Evolutionary conservation across 2,329 filamentous ascomycete genomes (phyloP), one percentile per base, ranked within the genome.

Genomic region (Talaromyces sp.): DNA sequence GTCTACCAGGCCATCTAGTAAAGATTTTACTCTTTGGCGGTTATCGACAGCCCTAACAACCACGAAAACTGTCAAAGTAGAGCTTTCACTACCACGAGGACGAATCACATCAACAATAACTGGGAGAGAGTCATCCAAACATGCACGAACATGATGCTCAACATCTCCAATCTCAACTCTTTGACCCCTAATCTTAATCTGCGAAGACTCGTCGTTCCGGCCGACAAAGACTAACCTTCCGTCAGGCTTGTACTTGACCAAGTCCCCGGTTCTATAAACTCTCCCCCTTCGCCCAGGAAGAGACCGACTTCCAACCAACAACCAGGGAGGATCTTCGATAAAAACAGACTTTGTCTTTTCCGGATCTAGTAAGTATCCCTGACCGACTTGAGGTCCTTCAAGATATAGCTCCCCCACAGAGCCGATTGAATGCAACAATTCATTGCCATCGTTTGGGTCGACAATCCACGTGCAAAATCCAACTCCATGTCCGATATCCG

Each of bases 381-480:
- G 92, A 1, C 92, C 92, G 2, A 96, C 92, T 1, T 96, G 83
- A 70, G 88, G 62, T 89, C 92, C 92, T 1, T 90, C 91, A 2
- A 96, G 86, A 69, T 92, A 96, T 0, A 96, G 85, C 78, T 96
- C 92, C 3, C 93, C 93, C 3, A 95, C 85, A 1, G 84, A 91
- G 4, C 92, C 92, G 47, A 86, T 83, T 19, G 93, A 75, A 0
- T 95, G 90, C 0, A 91, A 89, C 87, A 77, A 0, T 85, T 82
- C 0, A 38, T n/a, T 34, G 15, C 25, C 15, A 64, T 59, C 19
- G 43, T 64, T 29, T 11, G 25, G 22, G n/a, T 64, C 54, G 2
- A 59, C 54, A 22, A 64, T 47, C 62, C 62, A 64, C 7, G 54
- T 58, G 27, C 47, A 40, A 38, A 63, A 36, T 1, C 61, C 61